Evolutionary conservation across 2,329 filamentous ascomycete species (phyloP).

Genomic region (Claviceps cyperi): DNA sequence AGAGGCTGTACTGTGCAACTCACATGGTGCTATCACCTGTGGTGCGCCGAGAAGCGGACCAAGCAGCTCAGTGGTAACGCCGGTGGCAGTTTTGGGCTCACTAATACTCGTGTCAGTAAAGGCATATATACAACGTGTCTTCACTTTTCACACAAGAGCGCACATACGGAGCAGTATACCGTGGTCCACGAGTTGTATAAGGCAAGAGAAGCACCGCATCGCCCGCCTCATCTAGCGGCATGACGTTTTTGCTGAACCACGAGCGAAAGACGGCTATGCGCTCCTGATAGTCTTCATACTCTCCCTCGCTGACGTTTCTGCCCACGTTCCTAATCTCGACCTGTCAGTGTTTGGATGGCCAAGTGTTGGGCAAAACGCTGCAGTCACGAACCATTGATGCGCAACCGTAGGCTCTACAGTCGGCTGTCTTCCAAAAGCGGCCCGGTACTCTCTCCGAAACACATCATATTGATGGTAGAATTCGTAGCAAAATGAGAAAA

Average conservation of each 20-base stretch:
- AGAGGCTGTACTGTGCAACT: constrained; percentile 6
- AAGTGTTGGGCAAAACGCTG: neutral
- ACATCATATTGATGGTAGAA: constrained; percentile 17
- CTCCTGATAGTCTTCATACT: constrained; percentile 10
- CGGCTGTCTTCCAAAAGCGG: constrained; percentile 12
- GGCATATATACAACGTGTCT: neutral
- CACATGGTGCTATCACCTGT: constrained; percentile 21
- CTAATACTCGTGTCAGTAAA: neutral
- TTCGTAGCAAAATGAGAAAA: constrained; percentile 18
- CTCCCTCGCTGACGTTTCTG: constrained; percentile 9
- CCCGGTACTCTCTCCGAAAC: constrained; percentile 14
- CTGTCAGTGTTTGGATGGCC: neutral
- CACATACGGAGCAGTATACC: constrained; percentile 8
- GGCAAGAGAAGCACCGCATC: constrained; percentile 14
- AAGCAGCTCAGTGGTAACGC: constrained; percentile 15
- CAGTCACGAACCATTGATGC: constrained; percentile 16
- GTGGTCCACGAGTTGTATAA: constrained; percentile 6
- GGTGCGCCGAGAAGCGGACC: constrained; percentile 17
- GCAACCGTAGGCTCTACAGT: constrained; percentile 16
- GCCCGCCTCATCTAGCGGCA: constrained; percentile 7
- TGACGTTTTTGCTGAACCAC: constrained; percentile 19
- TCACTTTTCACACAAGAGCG: neutral
- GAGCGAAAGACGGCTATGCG: constrained; percentile 15
- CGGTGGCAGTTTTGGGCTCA: constrained; percentile 7
- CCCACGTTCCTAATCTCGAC: constrained; percentile 12